Evolutionary conservation across 176 grass and related monocot species (phyloP).

Genomic region (Eremochloa ophiuroides): DNA sequence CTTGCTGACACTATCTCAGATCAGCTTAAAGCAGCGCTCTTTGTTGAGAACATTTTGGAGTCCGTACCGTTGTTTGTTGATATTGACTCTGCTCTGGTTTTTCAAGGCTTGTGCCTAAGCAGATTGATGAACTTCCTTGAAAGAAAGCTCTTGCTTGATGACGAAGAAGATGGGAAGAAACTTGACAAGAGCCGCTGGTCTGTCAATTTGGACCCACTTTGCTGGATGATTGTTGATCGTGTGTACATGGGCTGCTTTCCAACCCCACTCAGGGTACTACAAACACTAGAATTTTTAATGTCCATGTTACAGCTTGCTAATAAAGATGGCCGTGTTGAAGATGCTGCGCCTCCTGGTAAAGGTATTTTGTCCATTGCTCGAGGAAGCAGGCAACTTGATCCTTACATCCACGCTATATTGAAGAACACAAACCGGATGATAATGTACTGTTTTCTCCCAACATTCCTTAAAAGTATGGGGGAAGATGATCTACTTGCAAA

Average conservation of each 20-base stretch:
- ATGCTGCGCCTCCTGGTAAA: slow-evolving; percentile 78
- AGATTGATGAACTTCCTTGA: slow-evolving; percentile 99
- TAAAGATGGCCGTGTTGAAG: slow-evolving; percentile 96
- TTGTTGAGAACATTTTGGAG: slow-evolving; percentile 85
- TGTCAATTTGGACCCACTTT: slow-evolving; percentile 87
- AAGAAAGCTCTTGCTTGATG: slow-evolving; percentile 88
- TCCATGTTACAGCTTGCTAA: slow-evolving; percentile 97
- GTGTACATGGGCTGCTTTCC: slow-evolving; percentile 97
- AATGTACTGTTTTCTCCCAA: slow-evolving; percentile 98
- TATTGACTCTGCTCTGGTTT: slow-evolving; percentile 77
- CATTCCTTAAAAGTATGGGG: slow-evolving; percentile 77
- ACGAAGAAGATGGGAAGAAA: slow-evolving; percentile 90
- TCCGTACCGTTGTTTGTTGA: slow-evolving; percentile 89
- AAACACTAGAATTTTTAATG: slow-evolving; percentile 83
- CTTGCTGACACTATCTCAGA: slow-evolving; percentile 91
- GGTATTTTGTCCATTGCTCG: slow-evolving; percentile 94
- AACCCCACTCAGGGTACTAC: slow-evolving; percentile 78
- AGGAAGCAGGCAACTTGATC: slow-evolving; percentile 80
- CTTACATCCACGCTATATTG: slow-evolving; percentile 94
- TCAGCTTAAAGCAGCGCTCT: slow-evolving; percentile 77
- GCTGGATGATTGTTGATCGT: slow-evolving; percentile 93
- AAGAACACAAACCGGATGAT: slow-evolving; percentile 97
- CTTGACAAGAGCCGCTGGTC: slow-evolving; percentile 96
- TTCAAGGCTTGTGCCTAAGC: slow-evolving; percentile 96
- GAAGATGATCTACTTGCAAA: slow-evolving; percentile 80